These are phyloP conservation scores for Stephania japonica DNA, from an alignment of 164 flowering plant species.

Conservation along the genomic window DNA sequence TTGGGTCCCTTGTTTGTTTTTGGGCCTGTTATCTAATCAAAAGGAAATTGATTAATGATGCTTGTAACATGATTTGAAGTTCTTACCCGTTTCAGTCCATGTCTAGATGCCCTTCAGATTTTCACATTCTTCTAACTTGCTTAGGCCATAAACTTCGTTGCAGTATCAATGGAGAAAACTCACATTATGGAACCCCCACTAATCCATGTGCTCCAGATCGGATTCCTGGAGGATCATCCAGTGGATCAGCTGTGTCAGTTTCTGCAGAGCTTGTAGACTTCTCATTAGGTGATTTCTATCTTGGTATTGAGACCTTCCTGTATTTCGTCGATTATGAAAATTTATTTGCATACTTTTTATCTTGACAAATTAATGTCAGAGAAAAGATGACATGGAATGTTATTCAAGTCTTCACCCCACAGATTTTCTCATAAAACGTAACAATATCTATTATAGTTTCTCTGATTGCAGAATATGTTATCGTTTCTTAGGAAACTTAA, in stretches of 20 bases:
- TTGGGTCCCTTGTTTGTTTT: background rate
- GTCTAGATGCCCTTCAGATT: background rate
- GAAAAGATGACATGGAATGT: background rate
- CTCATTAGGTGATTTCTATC: constrained; percentile 49
- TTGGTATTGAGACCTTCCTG: background rate
- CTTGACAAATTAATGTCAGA: background rate
- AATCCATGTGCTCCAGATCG: constrained; percentile 77
- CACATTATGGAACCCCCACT: constrained; percentile 83
- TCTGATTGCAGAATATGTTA: background rate
- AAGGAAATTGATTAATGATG: background rate
- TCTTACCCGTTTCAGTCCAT: background rate
- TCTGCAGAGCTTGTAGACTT: constrained; percentile 80
- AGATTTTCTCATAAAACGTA: background rate
- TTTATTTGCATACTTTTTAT: background rate
- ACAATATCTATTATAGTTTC: background rate
- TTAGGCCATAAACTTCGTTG: background rate
- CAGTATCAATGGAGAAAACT: constrained; percentile 89
- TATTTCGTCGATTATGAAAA: background rate
- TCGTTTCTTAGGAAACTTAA: no score
- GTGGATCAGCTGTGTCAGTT: constrained; percentile 96
- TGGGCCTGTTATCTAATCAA: background rate
- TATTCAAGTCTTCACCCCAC: background rate
- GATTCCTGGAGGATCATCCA: constrained; percentile 95
- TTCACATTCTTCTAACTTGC: background rate
- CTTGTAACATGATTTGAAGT: background rate